These are phyloP conservation scores for Rhodotorula paludigena DNA, from an alignment of 768 basidiomycete genomes.

Conservation along the genomic window DNA sequence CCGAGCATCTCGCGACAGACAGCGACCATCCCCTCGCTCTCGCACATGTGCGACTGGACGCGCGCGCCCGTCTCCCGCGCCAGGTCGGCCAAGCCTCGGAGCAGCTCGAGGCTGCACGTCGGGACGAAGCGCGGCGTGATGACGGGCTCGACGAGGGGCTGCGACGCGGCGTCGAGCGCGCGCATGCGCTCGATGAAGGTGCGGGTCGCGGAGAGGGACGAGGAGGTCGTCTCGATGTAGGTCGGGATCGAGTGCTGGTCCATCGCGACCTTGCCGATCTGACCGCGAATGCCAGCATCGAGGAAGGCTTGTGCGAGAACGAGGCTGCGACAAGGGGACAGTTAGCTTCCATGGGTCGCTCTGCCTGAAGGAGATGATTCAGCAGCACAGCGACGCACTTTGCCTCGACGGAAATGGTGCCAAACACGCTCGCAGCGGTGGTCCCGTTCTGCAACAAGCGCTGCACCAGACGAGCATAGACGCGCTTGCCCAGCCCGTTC, in stretches of 20 bases:
- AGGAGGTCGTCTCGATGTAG: constrained; percentile 58
- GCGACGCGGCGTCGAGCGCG: constrained; percentile 51
- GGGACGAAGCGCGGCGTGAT: constrained; percentile 86
- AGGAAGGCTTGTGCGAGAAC: constrained; percentile 74
- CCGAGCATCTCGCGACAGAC: constrained; percentile 63
- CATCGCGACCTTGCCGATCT: constrained; percentile 89
- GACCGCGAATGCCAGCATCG: constrained; percentile 64
- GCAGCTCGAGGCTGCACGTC: constrained; percentile 70
- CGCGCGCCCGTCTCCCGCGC: constrained; percentile 53
- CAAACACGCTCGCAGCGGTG: constrained; percentile 70
- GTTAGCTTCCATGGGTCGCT: background rate
- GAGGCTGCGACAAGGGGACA: constrained; percentile 52
- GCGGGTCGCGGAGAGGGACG: constrained; percentile 55
- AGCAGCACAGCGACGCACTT: constrained; percentile 56
- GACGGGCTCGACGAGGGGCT: constrained; percentile 67
- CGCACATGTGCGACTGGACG: constrained; percentile 78
- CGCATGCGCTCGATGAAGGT: constrained; percentile 59
- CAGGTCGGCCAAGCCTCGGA: constrained; percentile 60
- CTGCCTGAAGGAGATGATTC: background rate
- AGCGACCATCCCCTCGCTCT: constrained; percentile 68
- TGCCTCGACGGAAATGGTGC: constrained; percentile 73
- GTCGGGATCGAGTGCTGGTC: constrained; percentile 55
- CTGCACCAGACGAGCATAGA: constrained; percentile 63
- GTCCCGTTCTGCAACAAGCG: constrained; percentile 71
- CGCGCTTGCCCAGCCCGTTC: constrained; percentile 56